Evolutionary conservation across 805 yeast genomes (phyloP).

Genomic region (Candida vaughaniae): DNA sequence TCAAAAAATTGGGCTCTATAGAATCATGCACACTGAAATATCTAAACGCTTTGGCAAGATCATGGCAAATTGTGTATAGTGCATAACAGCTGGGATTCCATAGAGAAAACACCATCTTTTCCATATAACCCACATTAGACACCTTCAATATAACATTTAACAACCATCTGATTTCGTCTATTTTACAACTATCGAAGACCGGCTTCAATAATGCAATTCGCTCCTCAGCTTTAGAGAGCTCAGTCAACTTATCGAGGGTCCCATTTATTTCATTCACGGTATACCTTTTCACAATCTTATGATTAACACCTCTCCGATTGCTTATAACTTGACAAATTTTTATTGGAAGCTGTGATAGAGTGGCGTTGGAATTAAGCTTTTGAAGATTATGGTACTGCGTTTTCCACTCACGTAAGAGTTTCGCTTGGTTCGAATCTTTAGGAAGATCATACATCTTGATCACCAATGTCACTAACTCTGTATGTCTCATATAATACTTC

Average conservation of each 20-base stretch:
- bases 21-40: slow-evolving; percentile 26
- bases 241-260: slow-evolving; percentile 28
- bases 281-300: slow-evolving; percentile 24
- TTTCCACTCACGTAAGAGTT: slow-evolving; percentile 37
- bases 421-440: slow-evolving; percentile 59
- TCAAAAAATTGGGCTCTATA: slow-evolving; percentile 47
- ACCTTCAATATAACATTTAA: slow-evolving; percentile 63
- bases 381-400: slow-evolving; percentile 27
- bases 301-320: slow-evolving; percentile 46
- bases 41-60: slow-evolving; percentile 56
- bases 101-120: slow-evolving; percentile 50
- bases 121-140: slow-evolving; percentile 61
- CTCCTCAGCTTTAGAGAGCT: slow-evolving; percentile 22
- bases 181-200: slow-evolving; percentile 53
- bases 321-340: slow-evolving; percentile 50
- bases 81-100: slow-evolving; percentile 83
- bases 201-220: slow-evolving; percentile 47
- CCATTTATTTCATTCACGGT: slow-evolving; percentile 32
- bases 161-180: slow-evolving; percentile 66
- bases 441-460: slow-evolving; percentile 57
- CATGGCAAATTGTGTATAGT: slow-evolving; percentile 63
- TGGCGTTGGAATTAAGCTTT: slow-evolving; percentile 19
- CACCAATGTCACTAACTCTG: slow-evolving; percentile 48
- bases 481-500: slow-evolving; percentile 63
- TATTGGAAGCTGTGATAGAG: slow-evolving; percentile 45